phyloP scores from a whole-genome alignment of 2,329 filamentous ascomycete species.

The Colletotrichum sp. region DNA sequence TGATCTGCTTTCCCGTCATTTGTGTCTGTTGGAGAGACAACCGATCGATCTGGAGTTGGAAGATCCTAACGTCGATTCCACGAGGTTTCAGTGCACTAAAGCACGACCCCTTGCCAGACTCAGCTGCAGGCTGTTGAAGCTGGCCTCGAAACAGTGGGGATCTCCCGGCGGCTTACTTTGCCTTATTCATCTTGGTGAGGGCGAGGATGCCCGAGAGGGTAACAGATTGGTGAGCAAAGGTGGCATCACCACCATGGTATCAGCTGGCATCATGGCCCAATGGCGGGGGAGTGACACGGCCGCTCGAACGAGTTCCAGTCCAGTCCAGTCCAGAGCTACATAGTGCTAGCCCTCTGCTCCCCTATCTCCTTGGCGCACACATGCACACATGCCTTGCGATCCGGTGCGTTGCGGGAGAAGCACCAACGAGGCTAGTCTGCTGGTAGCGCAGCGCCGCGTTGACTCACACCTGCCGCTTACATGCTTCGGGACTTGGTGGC shows the following conservation, averaged over 20 bases:
- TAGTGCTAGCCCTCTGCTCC: background rate
- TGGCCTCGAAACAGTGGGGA: background rate
- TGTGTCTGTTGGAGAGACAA: slow-evolving; percentile 6
- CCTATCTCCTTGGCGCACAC: background rate
- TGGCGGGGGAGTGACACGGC: background rate
- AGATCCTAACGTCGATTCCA: background rate
- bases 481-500: background rate
- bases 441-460: slow-evolving; percentile 8
- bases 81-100: background rate
- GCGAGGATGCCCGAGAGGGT: background rate
- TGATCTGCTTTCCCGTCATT: background rate
- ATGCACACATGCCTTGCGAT: background rate
- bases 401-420: background rate
- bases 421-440: background rate
- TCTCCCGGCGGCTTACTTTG: background rate
- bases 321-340: background rate
- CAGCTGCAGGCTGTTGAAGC: background rate
- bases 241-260: background rate
- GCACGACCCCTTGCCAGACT: background rate
- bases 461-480: slow-evolving; percentile 10
- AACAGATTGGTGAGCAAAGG: background rate
- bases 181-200: background rate
- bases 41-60: background rate
- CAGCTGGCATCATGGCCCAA: background rate
- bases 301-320: background rate